These are phyloP conservation scores for Talaromyces sp. DNA, from an alignment of 2,329 filamentous ascomycete genomes.

Conservation along the genomic window DNA sequence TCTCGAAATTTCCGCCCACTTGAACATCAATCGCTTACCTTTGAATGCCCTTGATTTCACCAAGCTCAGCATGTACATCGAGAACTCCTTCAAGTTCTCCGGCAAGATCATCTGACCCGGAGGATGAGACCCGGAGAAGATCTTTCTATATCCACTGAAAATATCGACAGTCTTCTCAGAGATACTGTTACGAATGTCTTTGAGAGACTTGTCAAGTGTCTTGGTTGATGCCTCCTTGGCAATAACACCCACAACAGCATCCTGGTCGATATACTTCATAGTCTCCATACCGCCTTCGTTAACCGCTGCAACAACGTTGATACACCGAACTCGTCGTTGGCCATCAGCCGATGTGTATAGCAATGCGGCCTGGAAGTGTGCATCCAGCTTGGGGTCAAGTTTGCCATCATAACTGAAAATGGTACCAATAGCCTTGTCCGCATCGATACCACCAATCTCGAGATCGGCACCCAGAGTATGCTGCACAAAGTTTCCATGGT, in stretches of 20 bases:
- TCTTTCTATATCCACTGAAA: conserved; percentile 86
- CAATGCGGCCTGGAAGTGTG: conserved; percentile 93
- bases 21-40: conserved; percentile 41
- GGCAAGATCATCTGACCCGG: conserved; percentile 92
- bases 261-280: conserved; percentile 94
- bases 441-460: conserved; percentile 88
- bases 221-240: conserved; percentile 94
- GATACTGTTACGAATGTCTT: conserved; percentile 80
- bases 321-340: conserved; percentile 86
- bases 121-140: conserved; percentile 83
- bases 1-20: not conserved
- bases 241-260: conserved; percentile 83
- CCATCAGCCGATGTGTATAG: conserved; percentile 91
- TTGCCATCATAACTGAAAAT: conserved; percentile 96
- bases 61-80: conserved; percentile 91
- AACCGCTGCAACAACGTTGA: conserved; percentile 90
- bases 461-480: conserved; percentile 94
- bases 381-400: conserved; percentile 93
- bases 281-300: conserved; percentile 79
- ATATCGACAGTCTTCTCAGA: conserved; percentile 94
- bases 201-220: conserved; percentile 73
- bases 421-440: conserved; percentile 89
- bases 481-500: conserved; percentile 95
- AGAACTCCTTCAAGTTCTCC: conserved; percentile 92
- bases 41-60: conserved; percentile 93